Base-by-base conservation (phyloP, 2,329 filamentous ascomycete species). In the Diaporthe vexans region DNA sequence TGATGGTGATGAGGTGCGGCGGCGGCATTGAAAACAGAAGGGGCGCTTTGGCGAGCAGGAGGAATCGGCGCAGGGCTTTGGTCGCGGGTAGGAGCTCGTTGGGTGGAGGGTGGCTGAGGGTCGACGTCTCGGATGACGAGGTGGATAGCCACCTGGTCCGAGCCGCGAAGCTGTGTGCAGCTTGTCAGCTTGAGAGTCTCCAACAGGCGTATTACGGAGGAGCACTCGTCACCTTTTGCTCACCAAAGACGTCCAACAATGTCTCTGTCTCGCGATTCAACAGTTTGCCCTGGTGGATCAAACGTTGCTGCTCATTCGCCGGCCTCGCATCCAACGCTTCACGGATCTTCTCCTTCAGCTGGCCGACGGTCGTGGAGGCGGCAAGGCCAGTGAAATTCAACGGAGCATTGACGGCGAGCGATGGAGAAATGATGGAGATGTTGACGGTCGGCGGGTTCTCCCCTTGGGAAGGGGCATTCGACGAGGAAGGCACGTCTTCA, bases 201-300 rank as follows among this genome's bases (percentile, higher is more conserved):
- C 10, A 26, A 54, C 35, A 11, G 33, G 33, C 10, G 24, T 35
- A 33, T 7, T 48, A 54, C 48, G 29, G 19, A 29, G 7, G 65
- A 37, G 6, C 29, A 26, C 52, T 48, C 79, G 86, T 77, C 84
- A 91, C 89, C 71, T 84, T 81, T 75, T 90, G 87, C 73, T 86
- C 83, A 4, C 90, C 90, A 78, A 92, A 89, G 4, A 92, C 81
- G 51, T 90, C 86, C 33, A 86, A 79, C 82, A 93, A 83, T 21
- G 87, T 91, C 73, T 91, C 89, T 15, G 83, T 82, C 51, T 91
- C 89, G 67, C 86, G 86, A 40, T 84, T 80, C 63, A 92, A 82
- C 61, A 91, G 84, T 48, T 90, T 87, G 0, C 91, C 91, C 56
- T 88, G 85, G 78, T 92, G 87, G 51, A 93, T 92, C 74, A 93